A percentile compares a stretch with the other conserved stretches of the same genome.
phyloP scores from a whole-genome alignment of 2,329 filamentous ascomycete genomes.

The Pezicula carpinea region DNA sequence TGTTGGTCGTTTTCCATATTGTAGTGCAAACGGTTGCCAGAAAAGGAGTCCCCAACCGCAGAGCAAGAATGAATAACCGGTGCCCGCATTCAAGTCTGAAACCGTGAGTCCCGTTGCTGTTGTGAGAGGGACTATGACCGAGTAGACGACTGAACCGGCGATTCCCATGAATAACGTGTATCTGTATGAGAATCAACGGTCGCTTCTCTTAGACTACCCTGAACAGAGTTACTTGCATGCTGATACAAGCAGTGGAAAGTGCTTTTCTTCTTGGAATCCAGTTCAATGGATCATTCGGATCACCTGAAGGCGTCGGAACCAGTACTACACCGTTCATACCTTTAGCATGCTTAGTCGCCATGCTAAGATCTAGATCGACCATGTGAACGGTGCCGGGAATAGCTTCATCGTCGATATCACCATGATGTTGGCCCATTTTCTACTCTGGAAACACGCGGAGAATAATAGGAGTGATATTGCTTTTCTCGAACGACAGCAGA shows the following conservation, averaged over 20 bases:
- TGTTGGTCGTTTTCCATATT: conserved; percentile 4
- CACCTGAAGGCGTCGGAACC: conserved; percentile 23
- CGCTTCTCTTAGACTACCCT: not conserved
- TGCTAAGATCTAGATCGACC: conserved; percentile 11
- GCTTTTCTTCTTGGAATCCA: conserved; percentile 26
- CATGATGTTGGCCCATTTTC: not conserved
- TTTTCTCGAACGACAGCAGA: too few species aligned
- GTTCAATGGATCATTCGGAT: conserved; percentile 32
- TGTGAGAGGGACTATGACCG: conserved; percentile 32
- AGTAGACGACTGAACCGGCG: conserved; percentile 33
- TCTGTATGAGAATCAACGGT: not conserved
- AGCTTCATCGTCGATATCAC: not conserved
- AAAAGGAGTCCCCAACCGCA: conserved; percentile 10
- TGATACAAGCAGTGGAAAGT: conserved; percentile 8
- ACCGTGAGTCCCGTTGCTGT: conserved; percentile 30
- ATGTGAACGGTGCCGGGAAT: conserved; percentile 2
- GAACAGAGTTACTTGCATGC: not conserved
- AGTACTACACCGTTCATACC: conserved; percentile 18
- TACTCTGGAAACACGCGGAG: too few species aligned
- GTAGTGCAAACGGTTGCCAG: conserved; percentile 3
- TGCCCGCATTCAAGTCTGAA: conserved; percentile 32
- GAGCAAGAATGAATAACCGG: conserved; percentile 17
- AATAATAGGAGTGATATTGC: too few species aligned
- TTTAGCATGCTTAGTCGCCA: conserved; percentile 4
- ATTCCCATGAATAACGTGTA: conserved; percentile 28